Base-by-base conservation (phyloP, 2,329 filamentous ascomycete species). In the Alternaria angustiovoidea region DNA sequence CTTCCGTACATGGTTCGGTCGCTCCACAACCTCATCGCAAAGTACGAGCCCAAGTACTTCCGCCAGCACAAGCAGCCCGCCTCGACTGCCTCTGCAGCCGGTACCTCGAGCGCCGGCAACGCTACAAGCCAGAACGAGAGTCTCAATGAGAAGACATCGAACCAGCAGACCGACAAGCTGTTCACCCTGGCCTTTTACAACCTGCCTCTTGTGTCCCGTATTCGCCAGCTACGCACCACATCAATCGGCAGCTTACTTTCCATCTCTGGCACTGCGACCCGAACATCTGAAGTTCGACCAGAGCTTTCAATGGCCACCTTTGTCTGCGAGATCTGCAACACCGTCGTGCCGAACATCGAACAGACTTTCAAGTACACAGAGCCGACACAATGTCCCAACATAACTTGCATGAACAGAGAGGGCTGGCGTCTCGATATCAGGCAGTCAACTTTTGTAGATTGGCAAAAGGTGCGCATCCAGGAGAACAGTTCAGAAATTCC, bases 401-500 rank as follows among this genome's bases (percentile, higher is more conserved):
- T 83, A 26, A 91, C 87, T 7, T 99, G 95, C 77, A 89, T 89
- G 71, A 99, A 99, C 81, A 89, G 95, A 26, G 83, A 90, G 59
- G 93, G 91, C n/a, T 99, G 95, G 95, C 89, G 93, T 67, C 82
- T 99, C n/a, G 94, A 99, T 71, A 97, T 99, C 73, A 87, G 93
- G 43, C 94, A 96, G 78, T 97, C 94, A 78, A 98, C 94, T 0
- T 99, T 99, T 76, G 91, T 99, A 63, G 95, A 99, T 81, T 99
- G 95, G 95, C 95, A 99, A 77, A 98, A 98, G 78, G 93, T 98
- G 24, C 91, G 96, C 64, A 93, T 98, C 63, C 95, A 99, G 80
- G 95, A 99, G 80, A 99, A 98, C 82, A 97, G 93, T 68, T 94
- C 94, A 4, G 95, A 99, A 77, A 99, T 99, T 38, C 95, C 95